These are phyloP conservation scores for Syzygium jambos DNA, from an alignment of 345 rosid genomes.

Conservation along the genomic window DNA sequence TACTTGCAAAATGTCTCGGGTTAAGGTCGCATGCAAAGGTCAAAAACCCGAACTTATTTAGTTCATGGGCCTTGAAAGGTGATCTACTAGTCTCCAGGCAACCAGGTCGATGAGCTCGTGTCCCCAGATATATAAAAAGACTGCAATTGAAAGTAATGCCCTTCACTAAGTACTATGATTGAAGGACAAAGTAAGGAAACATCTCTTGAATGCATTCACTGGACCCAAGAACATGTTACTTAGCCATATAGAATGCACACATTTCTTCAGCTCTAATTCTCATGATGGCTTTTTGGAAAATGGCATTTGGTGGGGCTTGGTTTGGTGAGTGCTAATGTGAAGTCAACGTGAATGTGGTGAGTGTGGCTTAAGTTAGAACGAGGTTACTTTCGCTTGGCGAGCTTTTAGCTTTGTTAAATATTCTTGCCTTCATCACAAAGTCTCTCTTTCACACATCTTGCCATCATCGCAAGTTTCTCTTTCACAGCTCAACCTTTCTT, in stretches of 20 bases:
- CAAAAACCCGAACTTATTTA: neutral
- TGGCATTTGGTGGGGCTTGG: neutral
- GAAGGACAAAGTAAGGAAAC: neutral
- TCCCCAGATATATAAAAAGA: neutral
- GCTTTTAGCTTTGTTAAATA: neutral
- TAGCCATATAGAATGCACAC: neutral
- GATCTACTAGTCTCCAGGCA: neutral
- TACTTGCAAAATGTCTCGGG: neutral
- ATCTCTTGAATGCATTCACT: neutral
- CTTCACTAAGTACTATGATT: neutral
- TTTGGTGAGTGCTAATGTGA: neutral
- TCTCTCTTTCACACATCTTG: neutral
- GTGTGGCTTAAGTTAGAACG: neutral
- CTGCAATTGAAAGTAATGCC: neutral
- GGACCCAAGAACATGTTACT: neutral
- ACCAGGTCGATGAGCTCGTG: neutral
- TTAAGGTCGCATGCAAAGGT: neutral
- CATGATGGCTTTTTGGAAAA: neutral
- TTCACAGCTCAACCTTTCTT: neutral
- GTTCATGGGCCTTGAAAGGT: neutral
- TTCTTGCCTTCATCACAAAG: neutral
- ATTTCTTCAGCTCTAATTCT: neutral
- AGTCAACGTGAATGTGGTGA: neutral
- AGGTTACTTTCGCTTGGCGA: neutral
- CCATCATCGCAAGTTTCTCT: neutral